Base-by-base conservation (phyloP, 176 grass and related monocot species). In the Oryza glaberrima region DNA sequence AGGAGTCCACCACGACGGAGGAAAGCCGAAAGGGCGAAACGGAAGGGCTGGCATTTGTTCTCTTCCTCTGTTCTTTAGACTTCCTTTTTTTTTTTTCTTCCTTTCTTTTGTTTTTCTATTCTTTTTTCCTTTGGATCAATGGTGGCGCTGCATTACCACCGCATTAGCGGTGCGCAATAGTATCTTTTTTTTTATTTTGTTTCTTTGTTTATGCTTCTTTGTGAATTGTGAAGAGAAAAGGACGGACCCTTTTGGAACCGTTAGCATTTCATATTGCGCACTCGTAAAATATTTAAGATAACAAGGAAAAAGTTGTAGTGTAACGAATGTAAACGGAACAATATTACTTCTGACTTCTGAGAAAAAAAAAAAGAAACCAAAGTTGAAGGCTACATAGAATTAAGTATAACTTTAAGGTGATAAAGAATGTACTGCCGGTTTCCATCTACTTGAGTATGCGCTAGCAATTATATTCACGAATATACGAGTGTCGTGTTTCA, bases 11-110 rank as follows among this genome's bases (percentile, higher is more conserved):
- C 46, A 28, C 6, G 4, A 25, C 36, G 63, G 46, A 63, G 40
- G 51, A 71, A 30, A 65, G 65, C 82, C 82, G 56, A 86, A 82
- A 73, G 78, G 48, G 51, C 67, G 2, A 36, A 72, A 20, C 17
- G 17, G 54, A 14, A 28, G 34, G 45, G 81, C 34, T 78, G 75
- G 58, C 83, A 54, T 25, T 78, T 80, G 81, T 79, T 84, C 58
- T 41, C 11, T 66, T 8, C 25, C 19, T 10, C 10, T 60, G 6
- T 44, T 45, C 6, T 32, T 12, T 13, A 10, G 20, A 7, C 8
- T n/a, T 22, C 9, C 36, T 16, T 9, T 5, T 40, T 12, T 40
- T 12, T 45, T 5, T 40, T 38, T 12, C 23, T n/a, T 11, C 2
- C 43, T 44, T 10, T 44, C 43, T 44, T 34, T 34, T 35, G 0